Percentiles rank a stretch among this genome's conserved stretches.
Evolutionary conservation across 1,139 yeast genomes (phyloP).

Genomic region (Yamadazyma diddensiae): DNA sequence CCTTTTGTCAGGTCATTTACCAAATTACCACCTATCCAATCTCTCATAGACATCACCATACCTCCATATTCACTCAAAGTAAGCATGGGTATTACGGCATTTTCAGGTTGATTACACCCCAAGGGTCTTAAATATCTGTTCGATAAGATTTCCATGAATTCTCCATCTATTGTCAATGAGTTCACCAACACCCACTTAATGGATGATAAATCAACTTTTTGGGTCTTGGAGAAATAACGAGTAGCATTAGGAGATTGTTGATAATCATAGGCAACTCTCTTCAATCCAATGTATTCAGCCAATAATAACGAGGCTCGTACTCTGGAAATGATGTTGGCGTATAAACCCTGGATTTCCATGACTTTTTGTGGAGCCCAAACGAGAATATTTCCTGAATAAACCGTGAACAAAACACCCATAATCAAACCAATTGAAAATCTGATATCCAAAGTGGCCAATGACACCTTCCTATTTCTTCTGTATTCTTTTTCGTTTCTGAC

Average conservation of each 20-base stretch:
- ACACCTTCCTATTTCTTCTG: conserved; percentile 31
- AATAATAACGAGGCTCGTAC: conserved; percentile 70
- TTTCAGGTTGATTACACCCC: conserved; percentile 76
- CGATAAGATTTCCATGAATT: conserved; percentile 85
- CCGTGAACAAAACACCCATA: conserved; percentile 73
- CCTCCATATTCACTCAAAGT: conserved; percentile 95
- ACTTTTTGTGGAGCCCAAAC: conserved; percentile 78
- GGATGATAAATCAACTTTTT: conserved; percentile 73
- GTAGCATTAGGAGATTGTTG: conserved; percentile 88
- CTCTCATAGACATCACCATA: conserved; percentile 86
- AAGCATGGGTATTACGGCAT: conserved; percentile 84
- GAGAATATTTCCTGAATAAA: conserved; percentile 79
- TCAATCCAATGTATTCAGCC: conserved; percentile 87
- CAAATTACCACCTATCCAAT: conserved; percentile 58
- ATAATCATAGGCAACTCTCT: conserved; percentile 89
- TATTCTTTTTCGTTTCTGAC: conserved; percentile 30
- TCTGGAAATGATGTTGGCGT: conserved; percentile 75
- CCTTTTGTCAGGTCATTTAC: conserved; percentile 35
- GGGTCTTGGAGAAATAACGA: conserved; percentile 72
- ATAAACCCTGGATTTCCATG: conserved; percentile 80
- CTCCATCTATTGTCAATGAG: conserved; percentile 91
- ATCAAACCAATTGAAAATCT: conserved; percentile 87
- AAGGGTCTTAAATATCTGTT: conserved; percentile 89
- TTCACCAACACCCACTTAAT: conserved; percentile 89
- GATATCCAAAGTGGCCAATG: conserved; percentile 77